Evolutionary conservation across 2,329 filamentous ascomycete species (phyloP).

Genomic region (Albifimbria verrucaria): DNA sequence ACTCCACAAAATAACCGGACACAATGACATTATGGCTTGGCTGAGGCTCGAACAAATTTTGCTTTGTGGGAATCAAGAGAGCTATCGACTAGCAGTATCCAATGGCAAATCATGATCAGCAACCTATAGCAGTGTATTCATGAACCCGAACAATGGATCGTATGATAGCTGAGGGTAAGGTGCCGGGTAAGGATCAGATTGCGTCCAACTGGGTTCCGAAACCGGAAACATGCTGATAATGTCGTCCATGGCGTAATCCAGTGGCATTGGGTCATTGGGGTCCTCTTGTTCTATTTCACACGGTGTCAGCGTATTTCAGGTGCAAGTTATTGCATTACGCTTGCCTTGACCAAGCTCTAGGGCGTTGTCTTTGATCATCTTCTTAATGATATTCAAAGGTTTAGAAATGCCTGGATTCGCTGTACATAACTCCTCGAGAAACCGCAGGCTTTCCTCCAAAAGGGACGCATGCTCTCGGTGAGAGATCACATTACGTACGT

Average conservation of each 20-base stretch:
- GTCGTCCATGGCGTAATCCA: neutral
- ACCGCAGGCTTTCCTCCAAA: conserved; percentile 23
- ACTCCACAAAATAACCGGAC: too few relatives aligned
- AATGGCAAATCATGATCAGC: too few relatives aligned
- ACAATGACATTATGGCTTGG: too few relatives aligned
- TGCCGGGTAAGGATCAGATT: neutral
- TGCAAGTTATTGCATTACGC: neutral
- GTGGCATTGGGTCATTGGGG: neutral
- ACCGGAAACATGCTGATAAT: conserved; percentile 7
- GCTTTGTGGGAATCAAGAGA: too few relatives aligned
- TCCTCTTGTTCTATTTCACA: too few relatives aligned
- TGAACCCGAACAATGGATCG: conserved; percentile 8
- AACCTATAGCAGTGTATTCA: too few relatives aligned
- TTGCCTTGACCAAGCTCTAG: conserved; percentile 3
- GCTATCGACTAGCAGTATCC: too few relatives aligned
- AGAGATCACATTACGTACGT: conserved; percentile 32
- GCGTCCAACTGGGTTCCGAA: neutral
- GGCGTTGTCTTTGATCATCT: conserved; percentile 4
- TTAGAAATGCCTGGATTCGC: conserved; percentile 19
- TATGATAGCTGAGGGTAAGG: neutral
- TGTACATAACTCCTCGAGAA: conserved; percentile 28
- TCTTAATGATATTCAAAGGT: conserved; percentile 6
- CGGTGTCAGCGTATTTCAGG: too few relatives aligned
- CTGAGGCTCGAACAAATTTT: too few relatives aligned
- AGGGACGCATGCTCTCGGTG: conserved; percentile 17